These are phyloP conservation scores for Rhizoclosmatium sp. DNA, from an alignment of 192 early-diverging fungal species.

Conservation along the genomic window DNA sequence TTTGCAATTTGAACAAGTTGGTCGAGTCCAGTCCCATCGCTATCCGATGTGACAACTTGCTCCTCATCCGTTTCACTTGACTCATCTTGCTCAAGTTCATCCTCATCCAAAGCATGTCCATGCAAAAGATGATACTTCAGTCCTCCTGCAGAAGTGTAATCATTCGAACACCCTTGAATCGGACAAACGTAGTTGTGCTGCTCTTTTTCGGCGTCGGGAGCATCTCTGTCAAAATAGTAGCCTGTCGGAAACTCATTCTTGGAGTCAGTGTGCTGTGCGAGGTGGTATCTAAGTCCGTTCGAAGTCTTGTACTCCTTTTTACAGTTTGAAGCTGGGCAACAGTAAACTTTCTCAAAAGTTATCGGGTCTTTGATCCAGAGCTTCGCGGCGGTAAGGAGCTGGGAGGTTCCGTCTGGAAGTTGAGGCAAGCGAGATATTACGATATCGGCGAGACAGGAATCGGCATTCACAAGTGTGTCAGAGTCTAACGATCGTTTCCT, in stretches of 20 bases:
- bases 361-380: constrained; percentile 15
- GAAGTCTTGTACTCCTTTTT: constrained; percentile 98
- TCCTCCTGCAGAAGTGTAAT: background rate
- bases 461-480: background rate
- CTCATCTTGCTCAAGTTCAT: background rate
- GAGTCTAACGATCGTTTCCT: background rate
- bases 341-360: constrained; percentile 56
- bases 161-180: background rate
- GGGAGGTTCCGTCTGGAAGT: background rate
- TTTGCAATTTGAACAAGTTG: background rate
- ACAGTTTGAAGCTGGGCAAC: constrained; percentile 79
- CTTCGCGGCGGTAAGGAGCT: background rate
- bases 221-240: background rate
- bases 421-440: background rate
- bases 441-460: background rate
- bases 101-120: background rate
- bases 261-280: constrained; percentile 17
- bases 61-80: background rate
- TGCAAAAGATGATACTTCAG: constrained; percentile 12
- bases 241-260: constrained; percentile 14
- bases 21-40: background rate
- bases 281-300: constrained; percentile 82
- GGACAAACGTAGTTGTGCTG: background rate
- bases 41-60: too few species aligned
- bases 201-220: background rate